Evolutionary conservation across 31 red algal genomes (phyloP), one percentile per base, ranked within the genome.

Genomic region (Asparagopsis taxiformis): DNA sequence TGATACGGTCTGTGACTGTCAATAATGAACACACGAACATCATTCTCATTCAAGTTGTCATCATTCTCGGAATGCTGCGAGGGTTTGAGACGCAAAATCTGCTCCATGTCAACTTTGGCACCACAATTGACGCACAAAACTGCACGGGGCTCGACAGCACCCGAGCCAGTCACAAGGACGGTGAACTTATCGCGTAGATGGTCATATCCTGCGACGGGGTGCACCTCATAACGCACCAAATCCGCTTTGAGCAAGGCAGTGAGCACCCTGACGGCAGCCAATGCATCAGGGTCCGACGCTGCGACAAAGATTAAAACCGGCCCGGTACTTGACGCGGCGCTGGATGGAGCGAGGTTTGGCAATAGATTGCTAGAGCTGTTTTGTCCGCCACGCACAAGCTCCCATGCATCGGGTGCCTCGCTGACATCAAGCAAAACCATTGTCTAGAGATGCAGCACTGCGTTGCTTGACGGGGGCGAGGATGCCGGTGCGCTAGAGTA

Each of bases 1-100:
- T 93, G 89, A 58, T 79, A 82, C 53, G 89, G 89, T 3, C 89
- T 72, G 35, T 87, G 82, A 41, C 62, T 72, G 66, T 93, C 89
- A 68, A 93, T 72, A 48, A 93, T 66, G 51, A 93, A 86, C 11
- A 93, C 39, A 4, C 69, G 51, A 22, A 93, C 71, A 39, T 79
- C 68, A 13, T 38, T 31, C 31, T 25, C 65, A 2, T 43, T 24
- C n/a, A 31, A 23, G 28, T 55, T 17, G 24, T 16, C 51, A 30
- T 72, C 39, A 0, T 72, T 71, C n/a, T n/a, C n/a, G n/a, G n/a
- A n/a, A n/a, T n/a, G n/a, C n/a, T n/a, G n/a, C n/a, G n/a, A n/a
- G 26, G 24, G 39, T 5, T 23, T 36, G n/a, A 71, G 32, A 0
- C 33, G 51, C 2, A 91, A 30, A 9, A 91, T 56, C 22, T 50